Conservation (phyloP, 1,284 basidiomycete species). For the Ceratobasidium theobromae region DNA sequence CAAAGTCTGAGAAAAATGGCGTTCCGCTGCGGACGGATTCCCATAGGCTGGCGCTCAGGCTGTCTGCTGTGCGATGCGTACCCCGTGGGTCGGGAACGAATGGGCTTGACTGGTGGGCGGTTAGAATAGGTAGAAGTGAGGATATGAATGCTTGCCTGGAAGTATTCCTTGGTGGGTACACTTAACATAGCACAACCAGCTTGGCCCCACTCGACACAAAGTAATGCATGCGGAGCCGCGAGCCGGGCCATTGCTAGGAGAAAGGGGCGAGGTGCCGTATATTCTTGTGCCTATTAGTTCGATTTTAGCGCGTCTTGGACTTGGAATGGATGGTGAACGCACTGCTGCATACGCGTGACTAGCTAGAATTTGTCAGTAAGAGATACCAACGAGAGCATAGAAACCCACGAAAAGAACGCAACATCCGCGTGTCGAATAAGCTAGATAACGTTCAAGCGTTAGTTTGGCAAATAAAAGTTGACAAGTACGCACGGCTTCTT, state of each 20-base stretch:
- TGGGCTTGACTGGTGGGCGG: constrained; percentile 14
- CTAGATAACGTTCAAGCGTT: constrained; percentile 45
- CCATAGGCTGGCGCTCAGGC: constrained; percentile 21
- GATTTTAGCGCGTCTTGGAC: constrained; percentile 52
- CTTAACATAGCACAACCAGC: constrained; percentile 77
- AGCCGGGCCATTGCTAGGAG: constrained; percentile 66
- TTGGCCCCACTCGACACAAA: constrained; percentile 68
- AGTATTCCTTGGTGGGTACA: constrained; percentile 78
- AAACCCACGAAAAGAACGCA: constrained; percentile 56
- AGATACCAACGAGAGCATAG: background rate
- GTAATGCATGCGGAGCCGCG: constrained; percentile 67
- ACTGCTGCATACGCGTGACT: constrained; percentile 67
- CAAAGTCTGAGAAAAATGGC: constrained; percentile 19
- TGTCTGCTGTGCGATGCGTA: constrained; percentile 3
- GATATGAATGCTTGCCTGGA: constrained; percentile 53
- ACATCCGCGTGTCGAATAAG: constrained; percentile 77
- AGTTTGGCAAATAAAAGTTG: constrained; percentile 29
- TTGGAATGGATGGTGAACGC: constrained; percentile 38
- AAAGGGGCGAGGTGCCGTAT: constrained; percentile 62
- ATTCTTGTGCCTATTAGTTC: constrained; percentile 27
- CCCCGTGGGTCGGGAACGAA: constrained; percentile 33
- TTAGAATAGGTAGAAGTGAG: constrained; percentile 42
- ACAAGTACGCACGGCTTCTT: constrained; percentile 61
- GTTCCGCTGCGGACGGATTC: constrained; percentile 34
- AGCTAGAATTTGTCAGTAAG: background rate